Evolutionary conservation across 768 basidiomycete species (phyloP), one percentile per base, ranked within the genome.

Genomic region (Suillus subluteus): DNA sequence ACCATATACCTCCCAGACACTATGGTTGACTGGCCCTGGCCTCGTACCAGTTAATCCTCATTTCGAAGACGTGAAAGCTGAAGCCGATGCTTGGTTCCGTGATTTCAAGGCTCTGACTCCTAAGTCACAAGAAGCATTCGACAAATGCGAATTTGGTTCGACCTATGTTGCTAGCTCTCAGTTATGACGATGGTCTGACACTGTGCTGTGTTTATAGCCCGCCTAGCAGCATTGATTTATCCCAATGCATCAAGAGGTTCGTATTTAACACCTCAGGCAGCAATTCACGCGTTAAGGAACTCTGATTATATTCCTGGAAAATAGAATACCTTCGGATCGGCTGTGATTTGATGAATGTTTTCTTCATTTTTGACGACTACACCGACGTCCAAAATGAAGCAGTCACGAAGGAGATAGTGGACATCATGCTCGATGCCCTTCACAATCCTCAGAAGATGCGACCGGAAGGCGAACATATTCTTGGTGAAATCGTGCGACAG

Each of bases 11-110:
- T 84, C 48, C 83, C 83, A 6, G 75, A 81, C 32, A 80, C 79
- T 6, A 73, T 86, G 48, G 67, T 67, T 12, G 71, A 70, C 21
- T 86, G 84, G 84, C 82, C 83, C 2, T 84, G 81, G 82, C 71
- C 69, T 6, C 79, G 83, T 4, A 65, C 58, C 35, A n/a, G 67
- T 84, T 44, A 84, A 82, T 65, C 76, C 79, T 1, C 68, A 79
- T 67, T 83, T 82, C 52, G 65, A 64, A 8, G 70, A 74, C 40
- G 73, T 73, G 65, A 80, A 80, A 58, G 69, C 67, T 1, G 78
- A 78, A 61, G 80, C 82, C 1, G 68, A 75, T 6, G 75, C 72
- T 5, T 84, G 82, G 83, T 70, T 76, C 48, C 75, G 76, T 43
- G 63, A 68, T 11, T 82, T 82, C 70, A 72, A 76, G 6, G 75